phyloP scores from a whole-genome alignment of 2,329 filamentous ascomycete species.

The Penicillium freii region DNA sequence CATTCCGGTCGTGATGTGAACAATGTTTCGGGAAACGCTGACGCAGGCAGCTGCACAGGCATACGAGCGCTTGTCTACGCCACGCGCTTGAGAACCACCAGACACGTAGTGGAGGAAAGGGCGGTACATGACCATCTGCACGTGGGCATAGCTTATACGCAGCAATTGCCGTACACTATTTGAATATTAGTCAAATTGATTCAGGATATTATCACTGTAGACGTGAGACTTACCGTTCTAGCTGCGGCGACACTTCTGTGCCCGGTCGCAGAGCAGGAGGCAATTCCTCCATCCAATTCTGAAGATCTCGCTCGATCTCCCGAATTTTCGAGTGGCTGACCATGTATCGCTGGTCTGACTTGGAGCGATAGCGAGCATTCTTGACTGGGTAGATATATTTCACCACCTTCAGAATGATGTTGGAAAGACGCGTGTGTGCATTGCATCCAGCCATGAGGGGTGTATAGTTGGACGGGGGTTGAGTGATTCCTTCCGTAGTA shows the following conservation, averaged over 20 bases:
- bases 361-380: slow-evolving; percentile 42
- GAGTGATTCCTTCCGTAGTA: slow-evolving; percentile 45
- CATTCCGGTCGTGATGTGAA: slow-evolving; percentile 65
- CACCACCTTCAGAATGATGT: slow-evolving; percentile 61
- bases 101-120: slow-evolving; percentile 66
- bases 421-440: slow-evolving; percentile 58
- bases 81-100: slow-evolving; percentile 47
- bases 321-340: slow-evolving; percentile 64
- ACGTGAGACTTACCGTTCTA: slow-evolving; percentile 63
- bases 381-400: slow-evolving; percentile 65
- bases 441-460: slow-evolving; percentile 61
- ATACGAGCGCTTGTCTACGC: slow-evolving; percentile 61
- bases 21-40: slow-evolving; percentile 64
- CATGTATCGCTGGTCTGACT: slow-evolving; percentile 56
- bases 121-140: slow-evolving; percentile 64
- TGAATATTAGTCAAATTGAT: slow-evolving; percentile 4
- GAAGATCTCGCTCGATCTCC: slow-evolving; percentile 63
- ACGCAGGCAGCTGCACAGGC: slow-evolving; percentile 65
- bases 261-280: slow-evolving; percentile 77
- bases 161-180: slow-evolving; percentile 55
- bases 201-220: slow-evolving; percentile 1
- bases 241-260: slow-evolving; percentile 69
- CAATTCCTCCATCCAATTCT: slow-evolving; percentile 63
- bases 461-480: slow-evolving; percentile 55
- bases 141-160: slow-evolving; percentile 62